Evolutionary conservation across 192 early-diverging fungal genomes (phyloP).

Genomic region (Entophlyctis luteolus): DNA sequence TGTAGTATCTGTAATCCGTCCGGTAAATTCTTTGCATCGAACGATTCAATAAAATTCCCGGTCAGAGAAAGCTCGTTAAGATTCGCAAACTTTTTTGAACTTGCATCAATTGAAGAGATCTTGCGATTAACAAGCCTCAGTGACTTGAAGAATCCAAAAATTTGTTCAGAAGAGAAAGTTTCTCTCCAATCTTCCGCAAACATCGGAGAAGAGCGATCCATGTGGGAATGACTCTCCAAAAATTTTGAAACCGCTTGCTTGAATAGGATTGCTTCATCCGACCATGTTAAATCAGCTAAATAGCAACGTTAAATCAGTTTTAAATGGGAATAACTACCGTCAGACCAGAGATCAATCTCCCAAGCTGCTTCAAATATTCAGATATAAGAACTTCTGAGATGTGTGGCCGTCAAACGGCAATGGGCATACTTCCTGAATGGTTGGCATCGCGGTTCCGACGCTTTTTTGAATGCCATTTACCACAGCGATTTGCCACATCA

Average conservation of each 20-base stretch:
- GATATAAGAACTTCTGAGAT: too few species aligned
- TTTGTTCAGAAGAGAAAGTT: slow-evolving; percentile 24
- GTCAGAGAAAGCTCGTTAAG: slow-evolving; percentile 33
- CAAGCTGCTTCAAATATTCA: slow-evolving; percentile 32
- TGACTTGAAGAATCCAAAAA: slow-evolving; percentile 34
- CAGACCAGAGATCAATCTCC: slow-evolving; percentile 26
- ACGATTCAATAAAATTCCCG: slow-evolving; percentile 28
- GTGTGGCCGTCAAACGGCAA: too few species aligned
- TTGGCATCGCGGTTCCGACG: too few species aligned
- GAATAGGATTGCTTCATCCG: slow-evolving; percentile 22
- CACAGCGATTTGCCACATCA: too few species aligned
- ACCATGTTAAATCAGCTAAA: slow-evolving; percentile 26
- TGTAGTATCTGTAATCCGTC: slow-evolving; percentile 24
- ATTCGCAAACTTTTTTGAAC: slow-evolving; percentile 1
- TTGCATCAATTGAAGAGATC: slow-evolving; percentile 22
- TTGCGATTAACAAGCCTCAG: slow-evolving; percentile 22
- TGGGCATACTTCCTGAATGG: too few species aligned
- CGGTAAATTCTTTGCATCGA: slow-evolving; percentile 27
- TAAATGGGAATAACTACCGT: slow-evolving; percentile 10
- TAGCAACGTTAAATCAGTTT: neutral
- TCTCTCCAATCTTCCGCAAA: neutral
- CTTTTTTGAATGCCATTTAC: too few species aligned
- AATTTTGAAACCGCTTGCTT: slow-evolving; percentile 18
- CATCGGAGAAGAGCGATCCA: too few species aligned
- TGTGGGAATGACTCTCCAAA: neutral